A percentile compares a stretch with the other conserved stretches of the same genome.
These are phyloP conservation scores for Citrus glauca DNA, from an alignment of 345 rosid genomes.

Conservation along the genomic window DNA sequence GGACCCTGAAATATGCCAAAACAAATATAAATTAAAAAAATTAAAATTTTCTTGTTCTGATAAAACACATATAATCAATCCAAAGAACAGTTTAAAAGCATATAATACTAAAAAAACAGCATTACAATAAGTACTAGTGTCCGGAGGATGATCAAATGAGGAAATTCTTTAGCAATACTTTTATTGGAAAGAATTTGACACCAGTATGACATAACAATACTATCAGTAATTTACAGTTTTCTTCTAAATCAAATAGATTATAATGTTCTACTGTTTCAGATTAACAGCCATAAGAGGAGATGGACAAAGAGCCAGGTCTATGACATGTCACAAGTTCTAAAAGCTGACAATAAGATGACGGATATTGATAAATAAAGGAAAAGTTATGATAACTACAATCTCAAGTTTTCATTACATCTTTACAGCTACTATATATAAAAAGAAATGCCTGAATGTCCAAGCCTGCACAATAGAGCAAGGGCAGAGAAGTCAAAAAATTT, in stretches of 20 bases:
- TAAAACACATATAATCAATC: neutral
- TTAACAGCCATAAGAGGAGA: neutral
- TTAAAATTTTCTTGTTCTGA: neutral
- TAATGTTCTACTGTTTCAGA: neutral
- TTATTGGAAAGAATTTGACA: neutral
- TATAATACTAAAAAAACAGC: no score
- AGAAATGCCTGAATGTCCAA: neutral
- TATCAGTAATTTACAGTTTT: neutral
- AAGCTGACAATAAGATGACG: neutral
- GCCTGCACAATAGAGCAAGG: no score
- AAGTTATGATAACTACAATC: neutral
- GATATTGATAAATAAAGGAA: neutral
- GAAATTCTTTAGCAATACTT: neutral
- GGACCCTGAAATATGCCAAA: slow-evolving; percentile 29
- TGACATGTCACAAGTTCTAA: neutral
- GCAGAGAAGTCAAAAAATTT: neutral
- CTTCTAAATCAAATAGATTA: neutral
- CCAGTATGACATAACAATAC: neutral
- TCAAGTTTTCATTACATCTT: neutral
- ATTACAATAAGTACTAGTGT: neutral
- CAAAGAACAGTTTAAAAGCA: neutral
- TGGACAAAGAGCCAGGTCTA: neutral
- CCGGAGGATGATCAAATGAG: neutral
- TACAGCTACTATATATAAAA: neutral
- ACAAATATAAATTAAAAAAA: neutral